Base-by-base conservation (phyloP, 129 eudicot species). In the Apium graveolens region DNA sequence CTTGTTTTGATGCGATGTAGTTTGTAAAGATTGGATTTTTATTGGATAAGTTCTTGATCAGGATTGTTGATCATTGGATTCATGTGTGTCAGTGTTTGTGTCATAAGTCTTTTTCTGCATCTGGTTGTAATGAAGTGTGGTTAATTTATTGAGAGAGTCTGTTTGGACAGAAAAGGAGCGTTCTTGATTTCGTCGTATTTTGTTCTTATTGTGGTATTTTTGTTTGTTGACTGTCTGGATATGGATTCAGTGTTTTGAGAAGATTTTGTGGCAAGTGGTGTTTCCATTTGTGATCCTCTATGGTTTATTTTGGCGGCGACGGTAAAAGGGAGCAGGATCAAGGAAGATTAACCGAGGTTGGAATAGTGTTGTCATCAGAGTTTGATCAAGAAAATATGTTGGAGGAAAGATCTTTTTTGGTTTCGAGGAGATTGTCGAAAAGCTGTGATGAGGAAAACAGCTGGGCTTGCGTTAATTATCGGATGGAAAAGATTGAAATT, bases 401-500 rank as follows among this genome's bases (percentile, higher is more conserved):
- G 91, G 93, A 92, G 79, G 97, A 90, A 66, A 77, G 92, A 60
- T 73, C 96, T 46, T 86, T 86, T 84, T 41, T 92, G 78, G 90
- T 88, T 78, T 85, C 96, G 12, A 79, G 96, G 76, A 84, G 75
- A 75, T 87, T 84, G 70, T 76, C 87, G 1, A 75, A 79, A 60
- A 77, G 69, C 77, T 85, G 87, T 70, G 88, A 89, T 18, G 78
- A 75, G 65, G 87, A 84, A 14, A 75, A 75, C 84, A 80, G 73
- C 70, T 88, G 96, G 97, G 78, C 79, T 49, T 90, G 82, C 82
- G 85, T 88, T 91, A 86, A 76, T 76, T 90, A 83, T 88, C 31
- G 82, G 72, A 71, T 85, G 13, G 91, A 85, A 63, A 90, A 82
- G 69, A 49, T 86, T 45, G 97, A 87, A 32, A 71, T 85, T 77